Evolutionary conservation across 495 filamentous ascomycete genomes (phyloP), one percentile per base, ranked within the genome.

Genomic region (Penicillium waksmanii): DNA sequence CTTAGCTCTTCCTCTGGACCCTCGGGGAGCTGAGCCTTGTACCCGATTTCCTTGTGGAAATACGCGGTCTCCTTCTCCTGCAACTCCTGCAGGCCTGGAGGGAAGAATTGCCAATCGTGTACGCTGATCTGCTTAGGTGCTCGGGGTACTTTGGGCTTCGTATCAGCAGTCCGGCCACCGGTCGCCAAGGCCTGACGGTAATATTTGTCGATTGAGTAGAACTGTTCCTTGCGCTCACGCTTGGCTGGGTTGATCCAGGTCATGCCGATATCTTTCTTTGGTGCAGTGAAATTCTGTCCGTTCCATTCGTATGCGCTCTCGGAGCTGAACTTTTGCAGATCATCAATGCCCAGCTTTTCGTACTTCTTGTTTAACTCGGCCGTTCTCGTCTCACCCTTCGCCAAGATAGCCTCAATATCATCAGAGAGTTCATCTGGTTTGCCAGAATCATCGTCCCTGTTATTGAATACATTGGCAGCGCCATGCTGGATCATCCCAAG

Each of bases 241-340:
- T 98, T 99, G 18, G 95, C 87, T 3, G 96, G 96, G 67, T 99
- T 97, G 78, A 99, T 99, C 96, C 96, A 99, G 69, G 81, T 96
- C 33, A 96, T 83, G 38, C 92, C 92, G 59, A 99, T 91, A 44
- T 96, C 94, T 68, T 97, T 97, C 78, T 96, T 96, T 53, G 87
- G 85, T 46, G 84, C 80, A 7, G 92, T 90, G 66, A 98, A 99
- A 65, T 93, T 91, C 71, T 97, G 87, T 27, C 96, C 96, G 62
- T 99, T 98, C 96, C 96, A 99, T 69, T 98, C 94, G 60, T 99
- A 99, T 0, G 93, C 89, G 44, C 91, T 96, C 64, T 99, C 96
- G 0, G 93, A 96, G 3, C 88, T 93, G 75, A 99, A 98, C 71
- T 97, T 99, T 66, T 98, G 96, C 17, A 99, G 76, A 61, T 99